Percentiles rank a stretch among this genome's conserved stretches.
Evolutionary conservation across 768 basidiomycete genomes (phyloP).

Genomic region (Leccinum barrowsii): DNA sequence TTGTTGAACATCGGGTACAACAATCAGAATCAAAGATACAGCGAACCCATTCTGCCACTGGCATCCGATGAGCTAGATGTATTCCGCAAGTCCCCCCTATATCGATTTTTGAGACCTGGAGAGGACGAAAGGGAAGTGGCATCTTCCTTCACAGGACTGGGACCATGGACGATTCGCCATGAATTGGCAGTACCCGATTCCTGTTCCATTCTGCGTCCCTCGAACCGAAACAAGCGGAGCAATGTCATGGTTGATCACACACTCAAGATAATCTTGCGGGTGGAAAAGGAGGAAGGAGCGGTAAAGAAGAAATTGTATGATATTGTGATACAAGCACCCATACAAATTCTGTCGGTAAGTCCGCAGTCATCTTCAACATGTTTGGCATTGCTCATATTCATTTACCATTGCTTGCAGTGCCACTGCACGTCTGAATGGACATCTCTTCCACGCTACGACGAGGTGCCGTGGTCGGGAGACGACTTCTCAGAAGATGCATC

Average conservation of each 20-base stretch:
- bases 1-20: slow-evolving; percentile 58
- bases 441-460: slow-evolving; percentile 72
- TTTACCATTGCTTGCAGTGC: slow-evolving; percentile 44
- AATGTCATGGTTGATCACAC: slow-evolving; percentile 74
- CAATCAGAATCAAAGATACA: slow-evolving; percentile 41
- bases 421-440: slow-evolving; percentile 79
- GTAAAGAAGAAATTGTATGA: slow-evolving; percentile 82
- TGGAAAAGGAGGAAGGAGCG: slow-evolving; percentile 71
- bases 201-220: slow-evolving; percentile 63
- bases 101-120: slow-evolving; percentile 44
- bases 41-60: slow-evolving; percentile 72
- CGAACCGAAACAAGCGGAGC: slow-evolving; percentile 56
- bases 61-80: slow-evolving; percentile 64
- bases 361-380: neutral
- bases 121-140: slow-evolving; percentile 54
- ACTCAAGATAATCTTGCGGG: slow-evolving; percentile 78
- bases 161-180: slow-evolving; percentile 83
- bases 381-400: neutral
- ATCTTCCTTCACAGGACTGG: slow-evolving; percentile 66
- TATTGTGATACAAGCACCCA: slow-evolving; percentile 79
- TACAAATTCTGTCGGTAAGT: slow-evolving; percentile 84
- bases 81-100: slow-evolving; percentile 63
- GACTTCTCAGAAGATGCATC: slow-evolving; percentile 6
- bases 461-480: slow-evolving; percentile 21
- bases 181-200: slow-evolving; percentile 65